Evolutionary conservation across 768 basidiomycete genomes (phyloP).

Genomic region (Psilocybe sp.): DNA sequence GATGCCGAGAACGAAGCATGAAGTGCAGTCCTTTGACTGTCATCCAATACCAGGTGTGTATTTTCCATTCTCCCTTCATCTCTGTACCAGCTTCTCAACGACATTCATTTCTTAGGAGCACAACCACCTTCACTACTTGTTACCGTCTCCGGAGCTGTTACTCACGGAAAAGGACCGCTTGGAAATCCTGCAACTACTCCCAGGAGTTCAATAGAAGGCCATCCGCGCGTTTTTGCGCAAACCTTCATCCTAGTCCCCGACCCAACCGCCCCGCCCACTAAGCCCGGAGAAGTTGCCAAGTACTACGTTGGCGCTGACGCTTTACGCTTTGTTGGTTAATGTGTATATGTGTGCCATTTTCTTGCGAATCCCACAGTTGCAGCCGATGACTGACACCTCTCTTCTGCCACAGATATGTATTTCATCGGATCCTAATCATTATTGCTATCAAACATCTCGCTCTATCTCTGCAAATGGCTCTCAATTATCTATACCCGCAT

Average conservation of each 20-base stretch:
- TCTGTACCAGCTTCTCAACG: constrained; percentile 3
- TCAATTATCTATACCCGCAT: too few relatives aligned
- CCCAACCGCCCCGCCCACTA: constrained; percentile 57
- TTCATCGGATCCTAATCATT: too few relatives aligned
- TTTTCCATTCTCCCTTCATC: neutral
- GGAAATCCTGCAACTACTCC: constrained; percentile 56
- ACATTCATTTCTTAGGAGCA: constrained; percentile 45
- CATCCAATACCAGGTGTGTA: constrained; percentile 79
- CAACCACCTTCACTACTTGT: constrained; percentile 78
- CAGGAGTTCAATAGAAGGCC: constrained; percentile 61
- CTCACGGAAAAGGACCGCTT: constrained; percentile 58
- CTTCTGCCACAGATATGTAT: neutral
- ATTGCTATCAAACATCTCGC: too few relatives aligned
- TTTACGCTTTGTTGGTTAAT: constrained; percentile 77
- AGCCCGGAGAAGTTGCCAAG: constrained; percentile 73
- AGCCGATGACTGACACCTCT: neutral
- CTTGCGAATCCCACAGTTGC: neutral
- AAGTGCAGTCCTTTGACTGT: constrained; percentile 86
- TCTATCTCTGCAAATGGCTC: too few relatives aligned
- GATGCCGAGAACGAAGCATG: constrained; percentile 81
- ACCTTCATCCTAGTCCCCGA: constrained; percentile 85
- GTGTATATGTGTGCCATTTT: constrained; percentile 4
- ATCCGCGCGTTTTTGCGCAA: constrained; percentile 84
- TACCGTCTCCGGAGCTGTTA: constrained; percentile 78
- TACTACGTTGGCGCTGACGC: constrained; percentile 81